Percentiles rank a stretch among this genome's conserved stretches.
phyloP scores from a whole-genome alignment of 306 rosid genomes.

The Trifolium repens region DNA sequence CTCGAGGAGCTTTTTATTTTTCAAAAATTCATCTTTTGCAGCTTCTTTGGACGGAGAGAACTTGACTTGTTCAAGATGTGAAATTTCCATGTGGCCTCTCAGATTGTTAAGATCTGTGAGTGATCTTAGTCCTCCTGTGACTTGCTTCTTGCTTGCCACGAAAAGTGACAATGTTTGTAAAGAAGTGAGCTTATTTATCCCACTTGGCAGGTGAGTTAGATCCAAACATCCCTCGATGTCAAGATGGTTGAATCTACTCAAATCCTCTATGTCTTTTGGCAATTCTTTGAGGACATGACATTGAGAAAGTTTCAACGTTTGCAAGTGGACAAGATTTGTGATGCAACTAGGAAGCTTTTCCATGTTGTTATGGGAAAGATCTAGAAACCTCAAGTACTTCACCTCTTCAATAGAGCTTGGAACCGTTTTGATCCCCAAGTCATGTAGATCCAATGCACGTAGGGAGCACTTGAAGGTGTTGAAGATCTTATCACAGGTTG shows the following conservation, averaged over 20 bases:
- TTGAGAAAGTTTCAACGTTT: background rate
- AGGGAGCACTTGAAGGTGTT: constrained; percentile 5
- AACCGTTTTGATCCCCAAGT: background rate
- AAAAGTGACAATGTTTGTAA: constrained; percentile 26
- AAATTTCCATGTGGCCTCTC: constrained; percentile 12
- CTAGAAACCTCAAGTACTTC: background rate
- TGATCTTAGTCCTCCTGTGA: background rate
- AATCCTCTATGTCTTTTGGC: background rate
- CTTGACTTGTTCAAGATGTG: background rate
- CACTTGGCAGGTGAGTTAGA: constrained; percentile 19
- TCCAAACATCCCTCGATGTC: background rate
- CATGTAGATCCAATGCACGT: constrained; percentile 29
- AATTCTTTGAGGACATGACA: background rate
- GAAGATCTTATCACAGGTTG: background rate
- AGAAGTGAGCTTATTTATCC: constrained; percentile 3
- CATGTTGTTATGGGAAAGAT: constrained; percentile 15
- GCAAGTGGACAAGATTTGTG: constrained; percentile 9
- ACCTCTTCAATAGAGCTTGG: background rate
- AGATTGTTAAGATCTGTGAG: background rate
- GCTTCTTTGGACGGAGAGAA: background rate
- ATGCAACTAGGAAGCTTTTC: constrained; percentile 12
- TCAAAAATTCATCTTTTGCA: background rate
- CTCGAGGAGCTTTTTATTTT: background rate
- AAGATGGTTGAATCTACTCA: constrained; percentile 35
- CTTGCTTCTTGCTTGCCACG: background rate